Evolutionary conservation across 2,329 filamentous ascomycete genomes (phyloP).

Genomic region (Hypomyces rosellus): DNA sequence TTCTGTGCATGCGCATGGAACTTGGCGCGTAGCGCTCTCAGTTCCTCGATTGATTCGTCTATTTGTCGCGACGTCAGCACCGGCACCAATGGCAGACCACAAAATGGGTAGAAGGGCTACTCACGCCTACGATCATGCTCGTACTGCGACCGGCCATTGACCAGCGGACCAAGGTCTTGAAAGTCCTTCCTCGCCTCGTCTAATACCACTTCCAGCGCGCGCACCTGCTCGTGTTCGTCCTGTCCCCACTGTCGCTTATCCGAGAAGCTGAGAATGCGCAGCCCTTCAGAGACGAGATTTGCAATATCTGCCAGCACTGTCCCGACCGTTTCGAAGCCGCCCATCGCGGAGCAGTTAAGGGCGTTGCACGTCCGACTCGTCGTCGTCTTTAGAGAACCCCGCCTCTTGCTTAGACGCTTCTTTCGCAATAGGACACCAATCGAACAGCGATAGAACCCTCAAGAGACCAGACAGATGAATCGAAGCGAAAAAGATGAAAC

Average conservation of each 20-base stretch:
- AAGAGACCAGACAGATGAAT: too few relatives aligned
- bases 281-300: conserved; percentile 44
- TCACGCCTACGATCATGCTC: conserved; percentile 49
- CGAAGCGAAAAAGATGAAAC: background rate
- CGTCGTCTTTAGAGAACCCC: conserved; percentile 6
- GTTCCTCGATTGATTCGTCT: conserved; percentile 49
- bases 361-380: background rate
- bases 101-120: conserved; percentile 19
- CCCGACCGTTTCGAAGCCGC: conserved; percentile 47
- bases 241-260: conserved; percentile 54
- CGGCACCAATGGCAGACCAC: background rate
- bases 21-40: conserved; percentile 38
- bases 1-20: conserved; percentile 43
- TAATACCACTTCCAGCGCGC: conserved; percentile 47
- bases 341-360: conserved; percentile 20
- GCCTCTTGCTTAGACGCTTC: background rate
- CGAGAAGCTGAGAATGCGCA: conserved; percentile 49
- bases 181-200: conserved; percentile 57
- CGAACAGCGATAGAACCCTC: too few relatives aligned
- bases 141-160: conserved; percentile 52
- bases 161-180: conserved; percentile 48
- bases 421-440: background rate
- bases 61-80: conserved; percentile 3
- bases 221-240: conserved; percentile 54
- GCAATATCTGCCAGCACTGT: conserved; percentile 53